A percentile compares a stretch with the other conserved stretches of the same genome.
phyloP scores from a whole-genome alignment of 257 asterid genomes.

The Lantana camara region DNA sequence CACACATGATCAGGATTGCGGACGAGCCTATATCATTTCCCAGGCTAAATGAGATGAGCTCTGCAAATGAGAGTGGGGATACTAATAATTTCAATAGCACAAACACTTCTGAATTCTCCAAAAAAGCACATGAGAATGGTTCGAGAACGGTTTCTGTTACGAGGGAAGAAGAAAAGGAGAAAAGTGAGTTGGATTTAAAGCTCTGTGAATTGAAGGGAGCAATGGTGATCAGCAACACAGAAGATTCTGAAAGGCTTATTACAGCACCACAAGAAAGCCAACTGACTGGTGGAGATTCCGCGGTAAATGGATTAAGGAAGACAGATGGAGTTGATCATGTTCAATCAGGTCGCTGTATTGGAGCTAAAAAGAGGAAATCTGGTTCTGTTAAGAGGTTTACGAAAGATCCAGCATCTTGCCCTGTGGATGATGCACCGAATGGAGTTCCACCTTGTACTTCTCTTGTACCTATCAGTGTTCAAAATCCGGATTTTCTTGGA shows the following conservation, averaged over 20 bases:
- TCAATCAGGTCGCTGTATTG: slow-evolving; percentile 64
- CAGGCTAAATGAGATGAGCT: slow-evolving; percentile 29
- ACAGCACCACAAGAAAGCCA: slow-evolving; percentile 34
- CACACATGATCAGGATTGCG: slow-evolving; percentile 40
- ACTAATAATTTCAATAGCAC: slow-evolving; percentile 25
- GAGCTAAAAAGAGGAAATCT: slow-evolving; percentile 90
- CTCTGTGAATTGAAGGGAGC: slow-evolving; percentile 66
- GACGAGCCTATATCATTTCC: slow-evolving; percentile 42
- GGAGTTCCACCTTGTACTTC: slow-evolving; percentile 32
- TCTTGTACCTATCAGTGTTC: slow-evolving; percentile 38
- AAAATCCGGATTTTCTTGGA: slow-evolving; percentile 34
- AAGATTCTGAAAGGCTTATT: slow-evolving; percentile 31
- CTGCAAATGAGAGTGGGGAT: slow-evolving; percentile 36
- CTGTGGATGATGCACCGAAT: slow-evolving; percentile 38
- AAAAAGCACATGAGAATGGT: slow-evolving; percentile 47
- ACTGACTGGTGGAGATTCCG: slow-evolving; percentile 27
- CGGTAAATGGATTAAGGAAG: slow-evolving; percentile 44
- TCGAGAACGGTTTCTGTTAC: slow-evolving; percentile 27
- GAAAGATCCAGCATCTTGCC: slow-evolving; percentile 48
- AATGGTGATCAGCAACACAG: slow-evolving; percentile 24
- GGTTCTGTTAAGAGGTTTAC: slow-evolving; percentile 86
- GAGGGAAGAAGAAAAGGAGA: slow-evolving; percentile 43
- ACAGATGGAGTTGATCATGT: slow-evolving; percentile 38
- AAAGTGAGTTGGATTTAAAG: slow-evolving; percentile 55
- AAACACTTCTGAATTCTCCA: slow-evolving; percentile 37